phyloP scores from a whole-genome alignment of 371 early-diverging fungal species.

The Massospora cicadina region DNA sequence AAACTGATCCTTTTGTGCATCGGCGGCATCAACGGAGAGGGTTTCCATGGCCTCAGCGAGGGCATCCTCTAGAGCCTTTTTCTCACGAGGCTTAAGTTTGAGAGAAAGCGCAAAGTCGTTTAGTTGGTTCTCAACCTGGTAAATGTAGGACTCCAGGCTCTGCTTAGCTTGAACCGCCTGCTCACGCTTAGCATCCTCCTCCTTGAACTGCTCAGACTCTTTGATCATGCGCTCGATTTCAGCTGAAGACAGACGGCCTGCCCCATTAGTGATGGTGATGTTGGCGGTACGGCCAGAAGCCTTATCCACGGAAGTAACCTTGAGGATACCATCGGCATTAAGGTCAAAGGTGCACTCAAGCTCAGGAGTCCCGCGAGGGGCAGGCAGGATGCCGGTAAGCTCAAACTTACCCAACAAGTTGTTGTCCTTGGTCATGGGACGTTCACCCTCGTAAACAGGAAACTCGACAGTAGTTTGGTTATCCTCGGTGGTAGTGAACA shows the following conservation, averaged over 20 bases:
- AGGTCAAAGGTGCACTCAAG: constrained; percentile 87
- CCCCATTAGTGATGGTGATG: constrained; percentile 85
- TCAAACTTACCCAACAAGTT: constrained; percentile 84
- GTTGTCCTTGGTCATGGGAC: constrained; percentile 83
- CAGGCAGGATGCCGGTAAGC: constrained; percentile 69
- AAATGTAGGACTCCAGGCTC: constrained; percentile 70
- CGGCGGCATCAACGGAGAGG: constrained; percentile 44
- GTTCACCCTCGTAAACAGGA: constrained; percentile 87
- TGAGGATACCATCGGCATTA: constrained; percentile 89
- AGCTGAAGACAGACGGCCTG: constrained; percentile 69
- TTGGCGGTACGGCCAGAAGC: constrained; percentile 72
- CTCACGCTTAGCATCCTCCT: constrained; percentile 61
- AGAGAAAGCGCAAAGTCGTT: constrained; percentile 62
- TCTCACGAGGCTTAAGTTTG: constrained; percentile 61
- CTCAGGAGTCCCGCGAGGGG: constrained; percentile 80
- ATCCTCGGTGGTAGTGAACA: constrained; percentile 89
- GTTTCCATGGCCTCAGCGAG: constrained; percentile 44
- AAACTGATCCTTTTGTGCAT: constrained; percentile 64
- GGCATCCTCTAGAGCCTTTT: constrained; percentile 71
- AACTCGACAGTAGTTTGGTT: constrained; percentile 86
- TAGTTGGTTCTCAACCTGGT: constrained; percentile 39
- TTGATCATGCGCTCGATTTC: constrained; percentile 82
- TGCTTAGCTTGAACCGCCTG: constrained; percentile 68
- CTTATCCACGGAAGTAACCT: constrained; percentile 84
- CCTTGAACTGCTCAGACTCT: constrained; percentile 78